Evolutionary conservation across 345 rosid species (phyloP), one percentile per base, ranked within the genome.

Genomic region (Pseudoturritis turrita): DNA sequence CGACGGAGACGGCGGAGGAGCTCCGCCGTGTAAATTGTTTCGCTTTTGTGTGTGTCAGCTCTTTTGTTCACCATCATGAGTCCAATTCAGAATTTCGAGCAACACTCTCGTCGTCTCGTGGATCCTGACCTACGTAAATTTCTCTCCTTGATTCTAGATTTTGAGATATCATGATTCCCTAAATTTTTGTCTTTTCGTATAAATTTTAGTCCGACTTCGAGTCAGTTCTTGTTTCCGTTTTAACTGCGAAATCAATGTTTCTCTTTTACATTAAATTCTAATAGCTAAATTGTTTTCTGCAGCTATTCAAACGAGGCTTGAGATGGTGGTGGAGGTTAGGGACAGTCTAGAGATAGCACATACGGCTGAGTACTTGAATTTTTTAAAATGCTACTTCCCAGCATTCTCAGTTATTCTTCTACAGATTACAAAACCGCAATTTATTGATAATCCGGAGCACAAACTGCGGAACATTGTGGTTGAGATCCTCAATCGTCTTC

Each of bases 301-400:
- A 96, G 98, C 86, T 45, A 86, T 90, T 29, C 91, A 84, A 55
- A 35, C 80, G 35, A 96, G 98, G 89, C 85, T 88, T 14, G 87
- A 83, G 81, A 87, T 90, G 92, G 98, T 85, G 15, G 88, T 92
- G 86, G 99, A 90, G 76, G 98, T 96, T 17, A 90, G 98, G 15
- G 98, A 96, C 79, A 96, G 98, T 77, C 79, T 96, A 10, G 99
- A 96, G 92, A 96, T 96, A 66, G 98, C 97, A 0, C 97, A 96
- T 75, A 90, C 99, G 0, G 91, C 99, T 1, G 99, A 90, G 82
- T 96, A 96, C 75, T 82, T 88, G 78, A 96, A 96, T 78, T 96
- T 96, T 71, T 83, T 96, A 11, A 96, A 83, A 81, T 90, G 97
- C 68, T 96, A 96, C 86, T 96, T 96, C 71, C 84, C 84, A 53